A percentile compares a stretch with the other conserved stretches of the same genome.
Evolutionary conservation across 108 stramenopile species (phyloP).

Genomic region (Fistulifera pelliculosa): DNA sequence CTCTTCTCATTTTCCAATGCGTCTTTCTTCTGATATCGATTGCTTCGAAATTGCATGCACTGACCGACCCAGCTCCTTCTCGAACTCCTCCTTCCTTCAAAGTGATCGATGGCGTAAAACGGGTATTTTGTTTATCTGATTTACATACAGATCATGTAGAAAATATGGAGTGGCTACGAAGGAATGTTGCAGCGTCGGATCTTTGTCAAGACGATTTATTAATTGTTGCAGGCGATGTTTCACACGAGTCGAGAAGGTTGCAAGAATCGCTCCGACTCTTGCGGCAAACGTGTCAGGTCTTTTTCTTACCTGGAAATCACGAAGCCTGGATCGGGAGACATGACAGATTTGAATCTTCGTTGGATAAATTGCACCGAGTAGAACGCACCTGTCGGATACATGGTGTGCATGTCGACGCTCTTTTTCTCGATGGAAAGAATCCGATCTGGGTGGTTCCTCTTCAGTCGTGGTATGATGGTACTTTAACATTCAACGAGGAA

Average conservation of each 20-base stretch:
- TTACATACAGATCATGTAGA: constrained; percentile 41
- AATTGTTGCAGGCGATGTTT: constrained; percentile 54
- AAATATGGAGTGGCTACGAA: constrained; percentile 39
- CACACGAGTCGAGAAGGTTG: constrained; percentile 29
- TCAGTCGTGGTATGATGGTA: constrained; percentile 51
- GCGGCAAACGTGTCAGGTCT: constrained; percentile 15
- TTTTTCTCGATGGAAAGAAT: constrained; percentile 13
- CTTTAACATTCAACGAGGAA: constrained; percentile 28
- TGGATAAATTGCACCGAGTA: constrained; percentile 27
- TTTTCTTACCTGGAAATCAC: constrained; percentile 53
- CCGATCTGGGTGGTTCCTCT: constrained; percentile 32
- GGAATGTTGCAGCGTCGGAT: not conserved
- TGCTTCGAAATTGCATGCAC: no score
- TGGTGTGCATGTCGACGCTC: constrained; percentile 31
- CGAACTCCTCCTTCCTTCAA: no score
- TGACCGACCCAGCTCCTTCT: no score
- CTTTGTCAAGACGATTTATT: constrained; percentile 16
- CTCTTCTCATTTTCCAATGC: not conserved
- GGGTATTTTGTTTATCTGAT: constrained; percentile 36
- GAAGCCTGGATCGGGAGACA: constrained; percentile 40
- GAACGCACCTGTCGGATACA: constrained; percentile 16
- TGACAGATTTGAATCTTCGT: constrained; percentile 9
- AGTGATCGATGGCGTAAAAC: constrained; percentile 3
- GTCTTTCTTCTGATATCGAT: not conserved
- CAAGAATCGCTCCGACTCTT: constrained; percentile 18